Evolutionary conservation across 768 basidiomycete genomes (phyloP).

Genomic region (Lyophyllum decastes): DNA sequence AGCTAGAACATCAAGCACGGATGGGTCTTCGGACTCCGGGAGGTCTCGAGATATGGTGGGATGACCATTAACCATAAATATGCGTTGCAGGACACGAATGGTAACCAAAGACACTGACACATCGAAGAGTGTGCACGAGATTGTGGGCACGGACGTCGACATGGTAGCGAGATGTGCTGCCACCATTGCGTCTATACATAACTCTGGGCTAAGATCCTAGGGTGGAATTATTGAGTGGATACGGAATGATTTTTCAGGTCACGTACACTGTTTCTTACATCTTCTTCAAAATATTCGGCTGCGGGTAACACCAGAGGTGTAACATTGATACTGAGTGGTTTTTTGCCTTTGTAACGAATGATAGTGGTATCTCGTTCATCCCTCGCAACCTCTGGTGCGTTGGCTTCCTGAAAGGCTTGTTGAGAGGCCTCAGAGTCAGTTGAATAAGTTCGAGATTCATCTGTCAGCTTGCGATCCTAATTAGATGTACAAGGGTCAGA

Average conservation of each 20-base stretch:
- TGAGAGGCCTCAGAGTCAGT: neutral
- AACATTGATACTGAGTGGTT: constrained; percentile 41
- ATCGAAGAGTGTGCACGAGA: constrained; percentile 38
- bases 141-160: constrained; percentile 19
- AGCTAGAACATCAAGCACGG: constrained; percentile 32
- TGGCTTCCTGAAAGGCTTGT: neutral
- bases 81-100: constrained; percentile 49
- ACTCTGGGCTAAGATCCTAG: constrained; percentile 36
- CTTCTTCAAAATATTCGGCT: constrained; percentile 45
- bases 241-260: neutral
- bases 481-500: neutral
- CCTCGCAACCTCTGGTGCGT: constrained; percentile 1
- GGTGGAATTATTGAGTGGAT: neutral
- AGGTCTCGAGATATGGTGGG: constrained; percentile 24
- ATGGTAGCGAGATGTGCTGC: constrained; percentile 36
- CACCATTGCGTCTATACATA: constrained; percentile 45
- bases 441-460: neutral
- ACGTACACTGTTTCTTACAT: constrained; percentile 47
- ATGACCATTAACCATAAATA: constrained; percentile 36
- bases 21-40: constrained; percentile 19
- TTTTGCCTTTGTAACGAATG: constrained; percentile 40
- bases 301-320: constrained; percentile 58
- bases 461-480: constrained; percentile 27
- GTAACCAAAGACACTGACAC: constrained; percentile 38
- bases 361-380: constrained; percentile 33